Evolutionary conservation across 352 stramenopile species (phyloP), one percentile per base, ranked within the genome.

Genomic region (Aphanomyces astaci): DNA sequence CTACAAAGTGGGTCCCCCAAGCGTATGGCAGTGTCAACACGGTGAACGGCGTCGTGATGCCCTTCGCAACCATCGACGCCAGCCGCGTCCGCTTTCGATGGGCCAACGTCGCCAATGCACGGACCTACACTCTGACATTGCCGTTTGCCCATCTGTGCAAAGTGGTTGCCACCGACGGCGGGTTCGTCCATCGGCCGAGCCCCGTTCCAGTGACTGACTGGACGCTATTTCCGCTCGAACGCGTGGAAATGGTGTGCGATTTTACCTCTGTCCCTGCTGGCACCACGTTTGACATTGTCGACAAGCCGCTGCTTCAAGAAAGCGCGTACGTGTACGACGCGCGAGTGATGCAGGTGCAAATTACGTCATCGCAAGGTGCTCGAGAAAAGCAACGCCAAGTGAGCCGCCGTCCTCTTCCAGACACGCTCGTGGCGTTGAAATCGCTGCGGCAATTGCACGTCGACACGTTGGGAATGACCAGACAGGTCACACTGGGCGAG

Each of bases 41-140:
- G 2, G 78, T 89, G 48, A 89, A 91, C 65, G 82, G 80, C 22
- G 76, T 87, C 9, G 78, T 91, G 10, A 91, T 89, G 82, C 82
- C 79, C 2, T 87, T 81, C 64, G 52, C 87, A 11, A 73, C 86
- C 46, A 71, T 91, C 9, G 78, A 78, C 15, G 73, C 71, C 31
- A 74, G 77, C 4, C 76, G 86, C 45, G 80, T 86, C 32, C 81
- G 82, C 24, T 85, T 89, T 33, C 82, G 81, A 13, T 64, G 87
- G 24, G 71, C 71, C n/a, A 90, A 88, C 52, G 66, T 74, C 13
- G 80, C 82, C 59, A 91, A 91, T 67, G 71, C 82, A 39, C 79
- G 82, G 36, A 70, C 87, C 68, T 91, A 91, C 77, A 88, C 88
- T 60, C 73, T 91, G 27, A 78, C 73, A 3, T 74, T 91, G 25